Evolutionary conservation across 805 yeast species (phyloP).

Genomic region (Kazachstania bromeliacearum): DNA sequence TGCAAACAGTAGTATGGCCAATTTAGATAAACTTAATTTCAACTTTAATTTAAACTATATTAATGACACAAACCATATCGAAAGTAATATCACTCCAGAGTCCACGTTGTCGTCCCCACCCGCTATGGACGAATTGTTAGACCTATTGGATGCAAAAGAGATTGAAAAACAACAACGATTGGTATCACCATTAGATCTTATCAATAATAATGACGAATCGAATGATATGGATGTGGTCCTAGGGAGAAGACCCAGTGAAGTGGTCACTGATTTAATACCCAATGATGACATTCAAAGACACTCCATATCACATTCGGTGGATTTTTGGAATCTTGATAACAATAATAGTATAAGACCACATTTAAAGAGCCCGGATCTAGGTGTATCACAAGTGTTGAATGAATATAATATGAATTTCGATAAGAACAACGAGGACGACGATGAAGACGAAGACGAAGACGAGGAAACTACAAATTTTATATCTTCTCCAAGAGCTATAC

Average conservation of each 20-base stretch:
- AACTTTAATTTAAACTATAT: background rate
- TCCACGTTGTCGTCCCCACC: slow-evolving; percentile 11
- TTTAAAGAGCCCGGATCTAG: slow-evolving; percentile 11
- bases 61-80: background rate
- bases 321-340: slow-evolving; percentile 21
- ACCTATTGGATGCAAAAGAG: slow-evolving; percentile 17
- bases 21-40: slow-evolving; percentile 6
- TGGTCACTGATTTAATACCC: slow-evolving; percentile 14
- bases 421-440: background rate
- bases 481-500: slow-evolving; percentile 6
- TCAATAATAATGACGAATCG: background rate
- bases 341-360: background rate
- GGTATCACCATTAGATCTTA: slow-evolving; percentile 1
- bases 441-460: background rate
- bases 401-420: slow-evolving; percentile 21
- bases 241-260: slow-evolving; percentile 12
- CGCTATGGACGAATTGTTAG: slow-evolving; percentile 22
- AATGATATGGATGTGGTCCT: background rate
- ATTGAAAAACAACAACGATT: slow-evolving; percentile 4
- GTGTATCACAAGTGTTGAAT: slow-evolving; percentile 19
- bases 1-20: slow-evolving; percentile 7
- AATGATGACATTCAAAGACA: too few species aligned
- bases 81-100: background rate
- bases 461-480: background rate
- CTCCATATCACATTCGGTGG: slow-evolving; percentile 23